phyloP scores from a whole-genome alignment of 108 stramenopile species.

The Aurantiochytrium sp. region DNA sequence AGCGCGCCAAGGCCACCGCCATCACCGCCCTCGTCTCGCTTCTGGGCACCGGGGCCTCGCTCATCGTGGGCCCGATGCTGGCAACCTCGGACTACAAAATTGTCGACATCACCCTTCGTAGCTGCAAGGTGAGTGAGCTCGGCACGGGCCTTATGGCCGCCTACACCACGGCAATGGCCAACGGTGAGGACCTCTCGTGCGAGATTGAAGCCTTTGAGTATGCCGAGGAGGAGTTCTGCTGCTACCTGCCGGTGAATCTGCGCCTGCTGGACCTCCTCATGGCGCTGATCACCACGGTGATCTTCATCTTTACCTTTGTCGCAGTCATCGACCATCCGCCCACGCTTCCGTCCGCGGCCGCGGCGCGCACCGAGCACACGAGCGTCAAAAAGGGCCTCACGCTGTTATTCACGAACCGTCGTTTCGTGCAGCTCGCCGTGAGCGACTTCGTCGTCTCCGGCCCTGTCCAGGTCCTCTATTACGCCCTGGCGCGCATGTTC shows the following conservation, averaged over 20 bases:
- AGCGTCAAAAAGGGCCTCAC: background rate
- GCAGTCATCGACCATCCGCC: background rate
- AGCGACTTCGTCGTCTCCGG: background rate
- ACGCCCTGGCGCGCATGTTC: background rate
- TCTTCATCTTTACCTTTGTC: background rate
- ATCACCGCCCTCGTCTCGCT: background rate
- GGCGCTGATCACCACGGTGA: background rate
- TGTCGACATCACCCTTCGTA: background rate
- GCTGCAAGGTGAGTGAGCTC: background rate
- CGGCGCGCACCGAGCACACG: background rate
- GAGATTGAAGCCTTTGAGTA: no score
- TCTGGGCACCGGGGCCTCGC: background rate
- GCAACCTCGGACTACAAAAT: background rate
- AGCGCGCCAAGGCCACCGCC: background rate
- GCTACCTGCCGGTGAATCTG: background rate
- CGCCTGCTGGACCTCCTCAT: background rate
- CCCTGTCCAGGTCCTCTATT: background rate
- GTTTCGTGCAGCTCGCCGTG: background rate
- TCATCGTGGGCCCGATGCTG: background rate
- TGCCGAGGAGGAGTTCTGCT: background rate
- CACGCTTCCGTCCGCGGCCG: background rate
- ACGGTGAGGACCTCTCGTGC: no score
- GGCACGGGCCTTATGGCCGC: no score
- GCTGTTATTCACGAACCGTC: background rate
- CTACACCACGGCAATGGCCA: no score